These are phyloP conservation scores for Metschnikowia amazonensis DNA, from an alignment of 805 yeast species.

Conservation along the genomic window DNA sequence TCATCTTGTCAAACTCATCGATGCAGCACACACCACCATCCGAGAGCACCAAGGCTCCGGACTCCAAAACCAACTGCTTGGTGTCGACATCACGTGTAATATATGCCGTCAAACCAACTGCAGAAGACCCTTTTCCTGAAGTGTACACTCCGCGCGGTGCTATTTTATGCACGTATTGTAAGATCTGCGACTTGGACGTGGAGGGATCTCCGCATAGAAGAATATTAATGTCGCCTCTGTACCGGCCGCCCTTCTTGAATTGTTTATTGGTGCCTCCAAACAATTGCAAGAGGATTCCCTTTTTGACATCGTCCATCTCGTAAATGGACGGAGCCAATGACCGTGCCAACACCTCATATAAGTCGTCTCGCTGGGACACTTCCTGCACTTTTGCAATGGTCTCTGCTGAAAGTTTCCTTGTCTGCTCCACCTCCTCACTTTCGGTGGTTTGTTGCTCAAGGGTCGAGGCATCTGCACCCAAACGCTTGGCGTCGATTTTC, in stretches of 20 bases:
- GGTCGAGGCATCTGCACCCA: conserved; percentile 78
- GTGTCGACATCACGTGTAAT: conserved; percentile 93
- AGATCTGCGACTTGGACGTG: conserved; percentile 89
- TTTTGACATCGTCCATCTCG: conserved; percentile 95
- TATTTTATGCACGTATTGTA: conserved; percentile 93
- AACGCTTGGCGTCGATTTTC: conserved; percentile 75
- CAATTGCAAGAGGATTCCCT: conserved; percentile 86
- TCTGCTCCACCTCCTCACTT: conserved; percentile 72
- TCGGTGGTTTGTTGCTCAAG: conserved; percentile 55
- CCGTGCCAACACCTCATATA: conserved; percentile 81
- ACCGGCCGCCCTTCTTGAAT: conserved; percentile 85
- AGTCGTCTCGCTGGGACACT: conserved; percentile 64
- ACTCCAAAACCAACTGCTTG: conserved; percentile 85
- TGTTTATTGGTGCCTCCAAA: conserved; percentile 95
- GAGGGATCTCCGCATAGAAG: conserved; percentile 97
- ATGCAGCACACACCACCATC: conserved; percentile 99
- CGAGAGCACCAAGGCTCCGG: conserved; percentile 93
- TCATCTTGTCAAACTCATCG: conserved; percentile 98
- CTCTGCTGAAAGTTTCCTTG: conserved; percentile 60
- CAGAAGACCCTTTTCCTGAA: conserved; percentile 98
- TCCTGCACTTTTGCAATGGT: conserved; percentile 64
- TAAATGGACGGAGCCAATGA: conserved; percentile 96
- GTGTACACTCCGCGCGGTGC: conserved; percentile 98
- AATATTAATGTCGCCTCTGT: conserved; percentile 93
- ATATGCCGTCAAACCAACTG: conserved; percentile 97